A percentile compares a stretch with the other conserved stretches of the same genome.
phyloP scores from a whole-genome alignment of 257 asterid species.

The Striga asiatica region DNA sequence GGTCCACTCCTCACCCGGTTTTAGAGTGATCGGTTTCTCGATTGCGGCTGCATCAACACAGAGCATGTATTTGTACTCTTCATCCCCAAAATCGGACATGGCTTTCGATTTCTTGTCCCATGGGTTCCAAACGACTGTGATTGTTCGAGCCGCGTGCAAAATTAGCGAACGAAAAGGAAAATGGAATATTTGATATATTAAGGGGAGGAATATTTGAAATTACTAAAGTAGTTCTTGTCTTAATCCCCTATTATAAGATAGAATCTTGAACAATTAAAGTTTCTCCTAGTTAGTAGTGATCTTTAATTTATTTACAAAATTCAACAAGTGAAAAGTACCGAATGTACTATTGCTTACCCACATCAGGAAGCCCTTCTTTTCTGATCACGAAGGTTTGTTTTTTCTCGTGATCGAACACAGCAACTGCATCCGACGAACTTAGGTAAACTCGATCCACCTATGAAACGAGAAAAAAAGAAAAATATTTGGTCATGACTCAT shows the following conservation, averaged over 20 bases:
- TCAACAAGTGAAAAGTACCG: no score
- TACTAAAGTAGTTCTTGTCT: no score
- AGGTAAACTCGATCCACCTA: conserved; percentile 81
- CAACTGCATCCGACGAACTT: conserved; percentile 56
- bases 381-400: conserved; percentile 49
- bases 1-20: conserved; percentile 83
- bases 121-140: conserved; percentile 84
- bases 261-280: no score
- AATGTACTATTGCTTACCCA: conserved; percentile 35
- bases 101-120: conserved; percentile 67
- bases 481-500: background rate
- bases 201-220: background rate
- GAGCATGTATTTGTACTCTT: conserved; percentile 69
- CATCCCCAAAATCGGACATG: conserved; percentile 59
- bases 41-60: conserved; percentile 77
- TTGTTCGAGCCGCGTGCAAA: background rate
- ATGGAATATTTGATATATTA: background rate
- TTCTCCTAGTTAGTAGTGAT: no score
- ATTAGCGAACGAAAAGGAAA: background rate
- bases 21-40: conserved; percentile 56
- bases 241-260: no score
- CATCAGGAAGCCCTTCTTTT: conserved; percentile 81
- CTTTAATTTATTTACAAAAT: no score
- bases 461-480: conserved; percentile 7
- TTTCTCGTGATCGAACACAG: conserved; percentile 65